A percentile compares a stretch with the other conserved stretches of the same genome.
phyloP scores from a whole-genome alignment of 2,329 filamentous ascomycete species.

The Dactylellina leptospora region DNA sequence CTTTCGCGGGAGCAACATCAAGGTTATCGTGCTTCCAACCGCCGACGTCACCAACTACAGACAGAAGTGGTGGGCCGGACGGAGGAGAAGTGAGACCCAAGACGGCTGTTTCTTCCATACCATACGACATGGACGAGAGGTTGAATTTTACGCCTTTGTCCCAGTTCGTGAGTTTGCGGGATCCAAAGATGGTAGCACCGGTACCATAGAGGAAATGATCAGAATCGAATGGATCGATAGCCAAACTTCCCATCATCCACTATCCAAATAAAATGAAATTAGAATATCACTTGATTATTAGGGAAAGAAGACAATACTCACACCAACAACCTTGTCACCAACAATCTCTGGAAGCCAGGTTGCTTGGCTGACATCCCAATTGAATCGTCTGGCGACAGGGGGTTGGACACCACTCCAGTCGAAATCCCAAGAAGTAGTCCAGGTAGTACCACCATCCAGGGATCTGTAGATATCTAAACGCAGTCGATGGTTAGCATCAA shows the following conservation, averaged over 20 bases:
- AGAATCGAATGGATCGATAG: conserved; percentile 69
- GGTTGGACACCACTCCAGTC: conserved; percentile 60
- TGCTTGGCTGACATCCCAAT: conserved; percentile 62
- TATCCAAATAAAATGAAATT: conserved; percentile 60
- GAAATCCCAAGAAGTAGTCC: conserved; percentile 67
- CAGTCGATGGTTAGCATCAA: not conserved
- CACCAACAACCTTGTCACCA: conserved; percentile 42
- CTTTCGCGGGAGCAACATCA: conserved; percentile 61
- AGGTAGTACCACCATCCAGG: conserved; percentile 67
- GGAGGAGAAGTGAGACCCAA: conserved; percentile 65
- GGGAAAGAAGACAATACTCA: no score
- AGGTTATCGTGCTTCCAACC: conserved; percentile 64
- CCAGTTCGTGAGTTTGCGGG: conserved; percentile 68
- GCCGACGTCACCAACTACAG: conserved; percentile 65
- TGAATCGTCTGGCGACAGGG: conserved; percentile 63
- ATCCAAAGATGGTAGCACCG: conserved; percentile 66
- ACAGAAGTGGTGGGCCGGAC: conserved; percentile 66
- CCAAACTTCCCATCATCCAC: conserved; percentile 70
- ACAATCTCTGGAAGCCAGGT: conserved; percentile 44
- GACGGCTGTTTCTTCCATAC: conserved; percentile 67
- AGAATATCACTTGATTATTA: conserved; percentile 60
- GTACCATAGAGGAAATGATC: conserved; percentile 71
- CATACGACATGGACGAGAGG: conserved; percentile 65
- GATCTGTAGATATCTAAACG: conserved; percentile 67
- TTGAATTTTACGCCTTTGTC: conserved; percentile 64